Evolutionary conservation across 2,329 filamentous ascomycete genomes (phyloP).

Genomic region (Trichoderma endophyticum): DNA sequence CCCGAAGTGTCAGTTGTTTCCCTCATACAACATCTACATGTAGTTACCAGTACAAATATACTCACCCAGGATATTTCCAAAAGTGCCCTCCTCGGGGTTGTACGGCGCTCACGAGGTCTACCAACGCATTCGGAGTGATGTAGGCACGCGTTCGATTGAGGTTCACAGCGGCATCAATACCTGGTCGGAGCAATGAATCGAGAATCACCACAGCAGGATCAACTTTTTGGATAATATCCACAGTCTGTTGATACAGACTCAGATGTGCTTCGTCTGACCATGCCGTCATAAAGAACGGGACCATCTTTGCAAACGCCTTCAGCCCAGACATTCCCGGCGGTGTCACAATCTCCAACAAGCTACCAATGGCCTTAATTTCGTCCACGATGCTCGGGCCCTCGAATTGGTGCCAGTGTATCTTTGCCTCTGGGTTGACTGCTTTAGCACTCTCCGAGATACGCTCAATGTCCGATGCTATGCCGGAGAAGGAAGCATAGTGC

Average conservation of each 20-base stretch:
- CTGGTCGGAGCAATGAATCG: conserved; percentile 32
- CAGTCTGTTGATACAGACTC: conserved; percentile 27
- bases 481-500: conserved; percentile 36
- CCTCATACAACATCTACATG: neutral
- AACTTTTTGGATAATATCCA: conserved; percentile 29
- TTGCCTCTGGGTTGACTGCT: conserved; percentile 19
- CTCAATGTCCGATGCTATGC: conserved; percentile 20
- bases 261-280: conserved; percentile 33
- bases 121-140: conserved; percentile 43
- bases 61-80: conserved; percentile 17
- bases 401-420: conserved; percentile 27
- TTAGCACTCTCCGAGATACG: conserved; percentile 21
- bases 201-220: conserved; percentile 34
- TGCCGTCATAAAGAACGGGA: conserved; percentile 26
- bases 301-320: conserved; percentile 6
- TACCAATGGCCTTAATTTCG: conserved; percentile 13
- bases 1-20: neutral
- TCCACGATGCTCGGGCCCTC: conserved; percentile 7
- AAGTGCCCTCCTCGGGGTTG: conserved; percentile 38
- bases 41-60: neutral
- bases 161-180: conserved; percentile 24
- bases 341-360: neutral
- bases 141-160: conserved; percentile 33
- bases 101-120: conserved; percentile 37
- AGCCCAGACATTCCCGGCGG: conserved; percentile 2